Evolutionary conservation across 2,329 filamentous ascomycete genomes (phyloP).

Genomic region (Arthroderma sp.): DNA sequence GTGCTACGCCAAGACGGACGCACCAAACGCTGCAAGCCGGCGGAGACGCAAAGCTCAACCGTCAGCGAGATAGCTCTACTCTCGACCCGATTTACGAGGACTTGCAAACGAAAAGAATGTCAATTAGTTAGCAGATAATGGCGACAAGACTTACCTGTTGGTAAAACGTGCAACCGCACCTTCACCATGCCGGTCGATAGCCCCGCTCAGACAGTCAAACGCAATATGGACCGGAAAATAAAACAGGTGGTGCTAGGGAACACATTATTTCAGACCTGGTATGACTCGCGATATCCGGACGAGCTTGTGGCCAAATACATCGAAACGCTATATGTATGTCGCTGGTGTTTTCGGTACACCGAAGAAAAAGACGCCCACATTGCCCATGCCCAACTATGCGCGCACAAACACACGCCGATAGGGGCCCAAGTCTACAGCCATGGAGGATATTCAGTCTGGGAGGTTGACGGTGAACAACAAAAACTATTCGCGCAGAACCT

Average conservation of each 20-base stretch:
- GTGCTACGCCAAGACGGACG: too few species aligned
- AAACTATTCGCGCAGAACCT: conserved; percentile 90
- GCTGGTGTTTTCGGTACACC: conserved; percentile 88
- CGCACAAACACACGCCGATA: conserved; percentile 41
- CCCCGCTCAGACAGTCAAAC: conserved; percentile 16
- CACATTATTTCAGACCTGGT: conserved; percentile 78
- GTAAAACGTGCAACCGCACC: too few species aligned
- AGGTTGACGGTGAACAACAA: conserved; percentile 79
- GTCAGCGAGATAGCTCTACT: too few species aligned
- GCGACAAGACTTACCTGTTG: too few species aligned
- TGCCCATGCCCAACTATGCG: conserved; percentile 38
- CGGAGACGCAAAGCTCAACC: too few species aligned
- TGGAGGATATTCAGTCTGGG: conserved; percentile 74
- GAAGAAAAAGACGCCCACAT: conserved; percentile 27
- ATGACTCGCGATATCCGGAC: conserved; percentile 77
- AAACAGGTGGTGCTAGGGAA: conserved; percentile 76
- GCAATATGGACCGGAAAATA: conserved; percentile 56
- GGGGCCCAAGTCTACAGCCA: conserved; percentile 66
- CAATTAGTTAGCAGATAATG: too few species aligned
- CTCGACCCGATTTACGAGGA: too few species aligned
- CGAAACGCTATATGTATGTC: conserved; percentile 70
- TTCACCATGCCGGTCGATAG: neutral
- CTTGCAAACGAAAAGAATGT: too few species aligned
- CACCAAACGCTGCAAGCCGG: too few species aligned
- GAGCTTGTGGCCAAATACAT: conserved; percentile 41